phyloP scores from a whole-genome alignment of 176 grass and related monocot species.

The Typha latifolia region DNA sequence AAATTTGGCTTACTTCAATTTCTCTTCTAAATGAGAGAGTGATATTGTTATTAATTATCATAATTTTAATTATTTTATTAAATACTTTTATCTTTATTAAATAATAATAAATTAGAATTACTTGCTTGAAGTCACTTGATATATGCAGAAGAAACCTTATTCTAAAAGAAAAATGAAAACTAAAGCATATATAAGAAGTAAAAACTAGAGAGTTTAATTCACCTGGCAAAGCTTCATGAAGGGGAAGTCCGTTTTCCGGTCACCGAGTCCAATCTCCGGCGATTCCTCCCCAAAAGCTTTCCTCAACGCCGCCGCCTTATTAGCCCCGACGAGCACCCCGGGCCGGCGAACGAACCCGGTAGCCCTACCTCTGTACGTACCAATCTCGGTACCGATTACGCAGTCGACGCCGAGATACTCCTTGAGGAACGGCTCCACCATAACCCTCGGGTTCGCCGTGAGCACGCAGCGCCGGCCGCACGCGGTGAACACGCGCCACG shows the following conservation, averaged over 20 bases:
- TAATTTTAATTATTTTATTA: no score
- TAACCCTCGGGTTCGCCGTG: slow-evolving; percentile 67
- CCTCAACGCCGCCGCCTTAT: slow-evolving; percentile 44
- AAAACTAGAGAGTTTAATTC: neutral
- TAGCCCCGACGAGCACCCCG: slow-evolving; percentile 55
- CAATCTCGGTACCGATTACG: slow-evolving; percentile 56
- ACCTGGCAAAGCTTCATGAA: slow-evolving; percentile 68
- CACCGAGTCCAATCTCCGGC: slow-evolving; percentile 60
- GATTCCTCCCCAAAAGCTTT: slow-evolving; percentile 24
- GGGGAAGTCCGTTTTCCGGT: slow-evolving; percentile 51
- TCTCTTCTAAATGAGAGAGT: no score
- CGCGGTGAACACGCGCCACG: slow-evolving; percentile 67
- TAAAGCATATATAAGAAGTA: neutral
- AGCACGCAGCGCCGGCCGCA: slow-evolving; percentile 62
- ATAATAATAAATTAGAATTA: no score
- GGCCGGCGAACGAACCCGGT: slow-evolving; percentile 38
- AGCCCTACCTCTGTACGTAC: slow-evolving; percentile 22
- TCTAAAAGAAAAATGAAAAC: neutral
- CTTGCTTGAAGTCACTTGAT: no score
- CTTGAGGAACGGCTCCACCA: slow-evolving; percentile 76
- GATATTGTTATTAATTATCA: no score
- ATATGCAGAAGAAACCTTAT: no score
- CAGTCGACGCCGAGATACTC: slow-evolving; percentile 47
- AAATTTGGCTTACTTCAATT: no score
- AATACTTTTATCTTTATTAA: no score